A percentile compares a stretch with the other conserved stretches of the same genome.
Evolutionary conservation across 768 basidiomycete species (phyloP).

Genomic region (Dendrothele bispora): DNA sequence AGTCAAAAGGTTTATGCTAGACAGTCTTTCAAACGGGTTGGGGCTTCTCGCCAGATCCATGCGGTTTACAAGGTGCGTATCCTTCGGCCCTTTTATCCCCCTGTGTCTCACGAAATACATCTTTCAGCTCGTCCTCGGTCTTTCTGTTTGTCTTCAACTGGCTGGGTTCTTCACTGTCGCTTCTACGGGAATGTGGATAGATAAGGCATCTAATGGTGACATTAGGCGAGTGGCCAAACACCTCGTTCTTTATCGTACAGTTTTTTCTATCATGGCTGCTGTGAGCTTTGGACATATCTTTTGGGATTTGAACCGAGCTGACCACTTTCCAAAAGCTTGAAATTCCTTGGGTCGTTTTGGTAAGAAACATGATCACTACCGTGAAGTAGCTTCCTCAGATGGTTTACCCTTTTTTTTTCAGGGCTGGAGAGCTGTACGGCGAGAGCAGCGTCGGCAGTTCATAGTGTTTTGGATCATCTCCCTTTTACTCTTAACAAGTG

Average conservation of each 20-base stretch:
- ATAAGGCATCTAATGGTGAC: conserved; percentile 39
- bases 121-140: conserved; percentile 45
- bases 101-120: not conserved
- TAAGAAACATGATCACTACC: conserved; percentile 18
- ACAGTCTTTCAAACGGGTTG: conserved; percentile 49
- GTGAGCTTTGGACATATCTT: conserved; percentile 28
- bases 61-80: conserved; percentile 45
- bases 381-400: not conserved
- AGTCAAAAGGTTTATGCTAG: conserved; percentile 39
- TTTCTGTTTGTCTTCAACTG: conserved; percentile 49
- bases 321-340: conserved; percentile 27
- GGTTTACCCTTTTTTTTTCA: conserved; percentile 19
- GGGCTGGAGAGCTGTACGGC: conserved; percentile 51
- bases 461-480: conserved; percentile 38
- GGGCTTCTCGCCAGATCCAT: conserved; percentile 42
- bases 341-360: conserved; percentile 48
- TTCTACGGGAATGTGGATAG: conserved; percentile 48
- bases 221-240: conserved; percentile 35
- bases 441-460: conserved; percentile 41
- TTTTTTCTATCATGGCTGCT: conserved; percentile 37
- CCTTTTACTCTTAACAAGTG: conserved; percentile 35
- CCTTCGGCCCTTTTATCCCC: not conserved
- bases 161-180: conserved; percentile 49
- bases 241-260: conserved; percentile 37
- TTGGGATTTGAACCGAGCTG: not conserved